Conservation (phyloP, 2,329 filamentous ascomycete species). For the Talaromyces islandicus region DNA sequence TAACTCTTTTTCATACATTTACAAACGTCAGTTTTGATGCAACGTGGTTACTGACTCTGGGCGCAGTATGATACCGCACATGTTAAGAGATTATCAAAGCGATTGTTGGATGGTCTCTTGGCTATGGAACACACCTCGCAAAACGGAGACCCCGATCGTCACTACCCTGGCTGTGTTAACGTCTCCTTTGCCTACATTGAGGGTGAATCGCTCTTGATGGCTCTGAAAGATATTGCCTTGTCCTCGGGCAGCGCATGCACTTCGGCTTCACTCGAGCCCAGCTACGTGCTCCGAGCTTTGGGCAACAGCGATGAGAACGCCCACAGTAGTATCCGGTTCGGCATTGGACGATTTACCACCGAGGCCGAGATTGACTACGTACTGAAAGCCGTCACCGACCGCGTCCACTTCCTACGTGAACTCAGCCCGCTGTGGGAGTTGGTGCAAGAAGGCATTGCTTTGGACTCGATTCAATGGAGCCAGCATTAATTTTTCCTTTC, state of each 20-base stretch:
- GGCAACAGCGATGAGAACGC: constrained; percentile 97
- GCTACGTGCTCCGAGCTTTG: constrained; percentile 88
- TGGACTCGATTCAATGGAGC: constrained; percentile 97
- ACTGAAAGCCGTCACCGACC: constrained; percentile 78
- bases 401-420: constrained; percentile 88
- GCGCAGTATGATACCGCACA: constrained; percentile 86
- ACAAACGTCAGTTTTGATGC: not conserved
- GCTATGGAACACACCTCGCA: constrained; percentile 86
- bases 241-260: constrained; percentile 97
- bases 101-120: constrained; percentile 74
- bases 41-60: constrained; percentile 1
- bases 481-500: constrained; percentile 62
- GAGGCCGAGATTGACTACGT: constrained; percentile 96
- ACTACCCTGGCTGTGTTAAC: constrained; percentile 96
- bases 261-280: constrained; percentile 91
- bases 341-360: constrained; percentile 94
- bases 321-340: constrained; percentile 95
- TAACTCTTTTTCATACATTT: constrained; percentile 13
- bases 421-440: constrained; percentile 95
- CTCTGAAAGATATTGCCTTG: constrained; percentile 92
- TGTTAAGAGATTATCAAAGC: constrained; percentile 75
- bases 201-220: constrained; percentile 96
- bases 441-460: constrained; percentile 91
- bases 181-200: constrained; percentile 98
- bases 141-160: constrained; percentile 75